Evolutionary conservation across 139 green algal species (phyloP), one percentile per base, ranked within the genome.

Genomic region (Closterium sp.): DNA sequence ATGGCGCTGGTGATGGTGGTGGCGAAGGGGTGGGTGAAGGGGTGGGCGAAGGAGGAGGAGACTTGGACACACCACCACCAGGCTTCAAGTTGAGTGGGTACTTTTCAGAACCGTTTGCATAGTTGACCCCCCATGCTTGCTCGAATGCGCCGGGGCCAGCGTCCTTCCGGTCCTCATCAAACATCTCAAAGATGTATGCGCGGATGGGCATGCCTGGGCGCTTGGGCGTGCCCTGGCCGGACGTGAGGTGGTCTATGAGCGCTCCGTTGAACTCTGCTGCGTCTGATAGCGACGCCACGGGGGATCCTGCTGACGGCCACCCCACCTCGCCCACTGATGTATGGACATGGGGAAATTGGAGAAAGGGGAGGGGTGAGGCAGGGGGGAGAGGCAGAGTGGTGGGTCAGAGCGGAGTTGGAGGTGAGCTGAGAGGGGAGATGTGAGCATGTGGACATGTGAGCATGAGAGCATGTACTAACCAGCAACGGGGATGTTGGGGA

Each of bases 171-270:
- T 89, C 86, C 31, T 89, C 86, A 24, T 89, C 86, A 22, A 89
- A 38, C 86, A 89, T 85, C 11, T 45, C 86, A 24, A 89, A 89
- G 19, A 89, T 17, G 86, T 89, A 89, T 34, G 86, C 86, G 19
- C 17, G 86, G 19, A 89, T 24, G 19, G 86, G 19, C 31, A 89
- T 17, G 19, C 86, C 86, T 5, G 86, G 86, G 19, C 31, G 86
- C 86, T 38, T 89, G 31, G 86, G 86, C 31, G 86, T 89, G 31
- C 86, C 86, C 17, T 24, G 31, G 31, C 86, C 86, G 19, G 31
- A 85, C 19, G 31, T 38, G 31, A 89, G 10, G 31, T 89, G 19
- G 31, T 38, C 17, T 13, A 89, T 38, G 19, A 89, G 86, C 17
- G 31, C 31, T 22, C 31, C 31, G 13, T 89, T 89, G 86, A 89